Percentiles rank a stretch among this genome's conserved stretches.
Conservation (phyloP, 2,329 filamentous ascomycete species). For the Microcyclospora pomicola region DNA sequence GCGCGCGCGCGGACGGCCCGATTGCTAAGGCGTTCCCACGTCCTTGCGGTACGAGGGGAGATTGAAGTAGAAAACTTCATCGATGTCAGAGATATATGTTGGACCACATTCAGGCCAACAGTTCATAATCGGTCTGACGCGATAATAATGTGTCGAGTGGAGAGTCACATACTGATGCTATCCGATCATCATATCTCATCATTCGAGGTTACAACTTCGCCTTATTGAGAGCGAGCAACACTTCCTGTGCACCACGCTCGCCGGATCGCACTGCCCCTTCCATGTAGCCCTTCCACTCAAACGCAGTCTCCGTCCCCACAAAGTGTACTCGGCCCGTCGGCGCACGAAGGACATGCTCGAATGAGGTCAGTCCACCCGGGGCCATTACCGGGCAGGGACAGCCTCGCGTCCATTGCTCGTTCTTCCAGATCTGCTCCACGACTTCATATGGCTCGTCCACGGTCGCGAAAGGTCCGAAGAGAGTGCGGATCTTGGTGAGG, state of each 20-base stretch:
- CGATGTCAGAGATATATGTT: too few relatives aligned
- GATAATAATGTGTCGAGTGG: background rate
- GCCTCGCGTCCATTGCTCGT: constrained; percentile 16
- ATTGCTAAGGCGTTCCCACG: too few relatives aligned
- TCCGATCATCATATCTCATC: too few relatives aligned
- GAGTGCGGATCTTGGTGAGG: constrained; percentile 22
- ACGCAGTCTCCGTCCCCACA: constrained; percentile 40
- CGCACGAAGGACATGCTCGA: constrained; percentile 11
- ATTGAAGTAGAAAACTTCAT: too few relatives aligned
- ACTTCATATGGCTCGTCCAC: constrained; percentile 21
- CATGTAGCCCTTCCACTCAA: constrained; percentile 45
- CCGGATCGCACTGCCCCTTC: constrained; percentile 42
- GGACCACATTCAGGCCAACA: too few relatives aligned
- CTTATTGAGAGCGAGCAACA: constrained; percentile 18
- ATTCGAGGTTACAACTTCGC: constrained; percentile 3
- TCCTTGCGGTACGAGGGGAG: too few relatives aligned
- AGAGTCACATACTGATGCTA: too few relatives aligned
- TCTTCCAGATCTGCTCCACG: constrained; percentile 15
- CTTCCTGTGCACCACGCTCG: constrained; percentile 35
- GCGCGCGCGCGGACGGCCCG: too few relatives aligned
- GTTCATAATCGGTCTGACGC: too few relatives aligned
- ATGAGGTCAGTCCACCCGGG: constrained; percentile 14
- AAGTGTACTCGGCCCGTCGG: constrained; percentile 34
- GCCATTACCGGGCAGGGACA: constrained; percentile 17
- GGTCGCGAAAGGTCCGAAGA: constrained; percentile 17